Conservation (phyloP, 2,329 filamentous ascomycete genomes). For the Zopfia rhizophila region DNA sequence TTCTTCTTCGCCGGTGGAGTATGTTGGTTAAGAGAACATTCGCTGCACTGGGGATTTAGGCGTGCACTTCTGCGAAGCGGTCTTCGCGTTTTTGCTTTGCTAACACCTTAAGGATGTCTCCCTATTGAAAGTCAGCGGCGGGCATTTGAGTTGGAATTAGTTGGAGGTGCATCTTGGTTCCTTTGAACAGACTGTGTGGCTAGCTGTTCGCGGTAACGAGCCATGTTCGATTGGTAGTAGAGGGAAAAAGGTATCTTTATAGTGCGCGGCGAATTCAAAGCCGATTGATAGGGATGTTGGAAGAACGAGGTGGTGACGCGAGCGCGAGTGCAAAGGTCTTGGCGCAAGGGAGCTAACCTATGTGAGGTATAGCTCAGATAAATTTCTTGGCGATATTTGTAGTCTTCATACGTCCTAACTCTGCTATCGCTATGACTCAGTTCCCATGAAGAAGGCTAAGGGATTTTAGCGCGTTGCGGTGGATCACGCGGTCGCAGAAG, state of each 20-base stretch:
- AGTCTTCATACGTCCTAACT: too few relatives aligned
- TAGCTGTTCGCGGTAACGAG: constrained; percentile 10
- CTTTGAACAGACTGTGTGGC: constrained; percentile 10
- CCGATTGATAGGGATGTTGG: too few relatives aligned
- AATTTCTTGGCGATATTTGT: too few relatives aligned
- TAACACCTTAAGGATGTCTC: constrained; percentile 13
- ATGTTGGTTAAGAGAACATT: constrained; percentile 5
- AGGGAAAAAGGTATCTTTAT: constrained; percentile 13
- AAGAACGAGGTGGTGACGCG: too few relatives aligned
- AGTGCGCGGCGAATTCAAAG: too few relatives aligned
- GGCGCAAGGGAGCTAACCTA: too few relatives aligned
- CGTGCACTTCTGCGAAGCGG: constrained; percentile 13
- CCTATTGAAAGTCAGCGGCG: constrained; percentile 13
- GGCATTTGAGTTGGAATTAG: constrained; percentile 11
- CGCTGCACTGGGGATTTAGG: constrained; percentile 9
- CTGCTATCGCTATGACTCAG: too few relatives aligned
- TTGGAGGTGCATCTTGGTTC: constrained; percentile 8
- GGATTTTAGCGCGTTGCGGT: too few relatives aligned
- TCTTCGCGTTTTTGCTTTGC: constrained; percentile 16
- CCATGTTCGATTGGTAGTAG: constrained; percentile 15
- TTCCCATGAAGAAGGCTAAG: too few relatives aligned
- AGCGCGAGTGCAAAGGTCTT: too few relatives aligned
- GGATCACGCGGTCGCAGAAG: too few relatives aligned
- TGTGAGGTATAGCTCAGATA: too few relatives aligned
- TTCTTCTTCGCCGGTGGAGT: constrained; percentile 12